phyloP scores from a whole-genome alignment of 106 monocot species.

The Allium cepa region DNA sequence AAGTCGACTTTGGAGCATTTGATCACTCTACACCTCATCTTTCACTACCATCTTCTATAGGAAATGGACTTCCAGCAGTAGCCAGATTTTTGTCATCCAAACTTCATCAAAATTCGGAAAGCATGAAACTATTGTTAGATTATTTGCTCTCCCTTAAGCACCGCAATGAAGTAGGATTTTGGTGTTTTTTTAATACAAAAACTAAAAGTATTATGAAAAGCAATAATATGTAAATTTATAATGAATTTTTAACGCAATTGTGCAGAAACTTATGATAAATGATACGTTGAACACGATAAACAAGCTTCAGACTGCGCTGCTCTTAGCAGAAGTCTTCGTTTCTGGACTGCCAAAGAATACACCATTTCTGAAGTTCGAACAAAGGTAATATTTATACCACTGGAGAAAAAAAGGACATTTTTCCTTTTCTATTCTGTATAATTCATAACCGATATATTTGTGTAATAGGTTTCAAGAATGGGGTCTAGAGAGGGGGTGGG shows the following conservation, averaged over 20 bases:
- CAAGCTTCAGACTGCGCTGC: slow-evolving; percentile 82
- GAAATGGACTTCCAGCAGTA: slow-evolving; percentile 63
- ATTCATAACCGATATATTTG: neutral
- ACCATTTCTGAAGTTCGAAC: slow-evolving; percentile 79
- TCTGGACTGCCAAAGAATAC: slow-evolving; percentile 51
- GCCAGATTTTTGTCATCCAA: slow-evolving; percentile 53
- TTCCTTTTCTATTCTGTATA: neutral
- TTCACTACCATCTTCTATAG: slow-evolving; percentile 73
- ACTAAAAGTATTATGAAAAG: neutral
- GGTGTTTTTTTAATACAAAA: neutral
- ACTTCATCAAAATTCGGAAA: slow-evolving; percentile 27
- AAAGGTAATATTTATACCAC: slow-evolving; percentile 35
- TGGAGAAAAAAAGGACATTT: neutral
- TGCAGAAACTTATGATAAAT: slow-evolving; percentile 88
- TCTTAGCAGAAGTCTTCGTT: slow-evolving; percentile 71
- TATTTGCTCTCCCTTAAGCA: slow-evolving; percentile 63
- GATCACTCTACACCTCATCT: slow-evolving; percentile 56
- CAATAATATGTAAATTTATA: neutral
- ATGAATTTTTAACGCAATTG: neutral
- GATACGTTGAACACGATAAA: slow-evolving; percentile 50
- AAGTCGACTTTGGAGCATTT: slow-evolving; percentile 79
- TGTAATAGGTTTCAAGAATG: slow-evolving; percentile 75
- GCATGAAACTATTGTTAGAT: slow-evolving; percentile 65
- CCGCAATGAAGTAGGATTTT: slow-evolving; percentile 44
- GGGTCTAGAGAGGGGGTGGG: slow-evolving; percentile 96